Base-by-base conservation (phyloP, 257 asterid species). In the Osmanthus fragrans region DNA sequence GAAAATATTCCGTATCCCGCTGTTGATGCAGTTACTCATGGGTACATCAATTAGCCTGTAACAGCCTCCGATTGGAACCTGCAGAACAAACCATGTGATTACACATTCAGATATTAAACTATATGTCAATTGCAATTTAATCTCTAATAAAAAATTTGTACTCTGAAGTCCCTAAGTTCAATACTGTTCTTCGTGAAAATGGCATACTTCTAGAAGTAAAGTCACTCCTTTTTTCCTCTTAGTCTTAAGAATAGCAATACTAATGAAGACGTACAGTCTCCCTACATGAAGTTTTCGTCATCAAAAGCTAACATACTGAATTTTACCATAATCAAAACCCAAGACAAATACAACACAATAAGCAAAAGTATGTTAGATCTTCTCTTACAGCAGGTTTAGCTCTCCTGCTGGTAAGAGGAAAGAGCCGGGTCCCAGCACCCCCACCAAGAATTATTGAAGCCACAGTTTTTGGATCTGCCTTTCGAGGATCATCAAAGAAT, bases 61-160 rank as follows among this genome's bases (percentile, higher is more conserved):
- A 79, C 97, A 92, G 42, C 99, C 99, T 58, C 99, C 98, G 72
- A 93, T 88, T 0, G 98, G 98, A 42, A 96, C 98, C 99, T 93
- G 89, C 77, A 72, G 33, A 79, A 74, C 37, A 25, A 47, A 71
- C 21, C 4, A 4, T 23, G 33, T 10, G 6, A 27, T 23, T 0
- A 63, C 33, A 23, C 34, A 27, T 63, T 10, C 3, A 63, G 68
- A 63, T 27, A 63, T 63, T 63, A 25, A 4, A 34, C 33, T 63
- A 9, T 23, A 58, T 4, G 30, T 11, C 67, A 60, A 10, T 8
- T 21, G 67, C 11, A 3, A 60, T 60, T 60, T 19, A 21, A 54
- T 54, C 27, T 54, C 27, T 19, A 19, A 19, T 6, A 19, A 54
- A 6, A 0, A 2, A 5, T 54, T 54, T 54, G 10, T 54, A 54